Conservation (phyloP, 108 stramenopile species). For the Schizochytrium sp. region DNA sequence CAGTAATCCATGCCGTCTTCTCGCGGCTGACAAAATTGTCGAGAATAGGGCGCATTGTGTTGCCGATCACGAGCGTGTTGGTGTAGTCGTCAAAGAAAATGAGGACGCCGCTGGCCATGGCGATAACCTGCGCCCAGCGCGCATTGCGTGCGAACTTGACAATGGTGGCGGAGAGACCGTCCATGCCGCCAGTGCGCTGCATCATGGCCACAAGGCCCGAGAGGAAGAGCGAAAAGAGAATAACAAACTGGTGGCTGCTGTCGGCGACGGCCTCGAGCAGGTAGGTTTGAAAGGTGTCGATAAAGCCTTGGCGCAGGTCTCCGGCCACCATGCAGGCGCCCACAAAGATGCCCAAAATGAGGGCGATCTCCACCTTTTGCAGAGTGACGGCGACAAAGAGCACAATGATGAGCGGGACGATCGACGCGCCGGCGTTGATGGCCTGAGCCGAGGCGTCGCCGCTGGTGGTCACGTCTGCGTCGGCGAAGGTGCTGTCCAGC, state of each 20-base stretch:
- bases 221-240: conserved; percentile 50
- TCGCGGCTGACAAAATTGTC: conserved; percentile 46
- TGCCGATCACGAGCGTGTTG: conserved; percentile 53
- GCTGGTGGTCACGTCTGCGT: background rate
- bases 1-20: conserved; percentile 58
- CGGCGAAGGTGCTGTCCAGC: background rate
- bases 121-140: conserved; percentile 41
- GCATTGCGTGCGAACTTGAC: conserved; percentile 11
- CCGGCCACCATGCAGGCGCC: conserved; percentile 49
- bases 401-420: conserved; percentile 43
- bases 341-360: conserved; percentile 47
- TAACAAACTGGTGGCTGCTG: conserved; percentile 27
- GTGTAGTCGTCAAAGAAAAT: conserved; percentile 52
- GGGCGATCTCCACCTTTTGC: conserved; percentile 44
- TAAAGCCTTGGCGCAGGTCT: conserved; percentile 39
- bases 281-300: conserved; percentile 32
- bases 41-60: conserved; percentile 42
- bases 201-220: conserved; percentile 50
- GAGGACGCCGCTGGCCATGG: conserved; percentile 34
- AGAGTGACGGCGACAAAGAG: conserved; percentile 41
- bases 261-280: conserved; percentile 24
- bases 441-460: background rate
- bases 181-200: conserved; percentile 47
- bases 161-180: conserved; percentile 35
- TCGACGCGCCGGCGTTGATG: conserved; percentile 32